Evolutionary conservation across 345 rosid genomes (phyloP).

Genomic region (Heritiera fomes): DNA sequence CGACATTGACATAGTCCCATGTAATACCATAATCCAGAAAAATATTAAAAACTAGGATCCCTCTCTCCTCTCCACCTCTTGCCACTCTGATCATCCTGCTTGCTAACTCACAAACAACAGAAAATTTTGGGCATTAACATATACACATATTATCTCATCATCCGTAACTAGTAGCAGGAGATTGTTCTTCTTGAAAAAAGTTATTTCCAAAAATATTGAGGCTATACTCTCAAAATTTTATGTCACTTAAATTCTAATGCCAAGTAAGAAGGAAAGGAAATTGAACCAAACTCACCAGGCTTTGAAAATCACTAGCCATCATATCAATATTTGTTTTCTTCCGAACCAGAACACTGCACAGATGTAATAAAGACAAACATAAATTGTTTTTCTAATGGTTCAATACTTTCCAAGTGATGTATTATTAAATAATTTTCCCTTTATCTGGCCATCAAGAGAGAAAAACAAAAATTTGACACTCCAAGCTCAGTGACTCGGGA

Average conservation of each 20-base stretch:
- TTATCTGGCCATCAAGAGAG: not conserved
- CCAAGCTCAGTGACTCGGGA: not conserved
- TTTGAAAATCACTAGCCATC: conserved; percentile 70
- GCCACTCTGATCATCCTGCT: not conserved
- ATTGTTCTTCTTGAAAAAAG: not conserved
- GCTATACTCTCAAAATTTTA: not conserved
- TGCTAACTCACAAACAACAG: conserved; percentile 4
- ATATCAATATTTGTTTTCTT: conserved; percentile 58
- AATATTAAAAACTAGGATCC: not conserved
- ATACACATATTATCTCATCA: not conserved
- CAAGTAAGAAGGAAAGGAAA: not conserved
- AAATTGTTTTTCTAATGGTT: not conserved
- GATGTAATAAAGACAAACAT: not conserved
- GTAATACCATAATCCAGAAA: not conserved
- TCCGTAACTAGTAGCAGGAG: not conserved
- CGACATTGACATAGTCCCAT: not conserved
- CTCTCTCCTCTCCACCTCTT: not conserved
- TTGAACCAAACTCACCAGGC: conserved; percentile 48
- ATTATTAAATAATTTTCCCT: not conserved
- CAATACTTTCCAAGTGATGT: not conserved
- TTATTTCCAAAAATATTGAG: not conserved
- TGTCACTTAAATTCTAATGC: not conserved
- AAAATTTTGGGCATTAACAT: not conserved
- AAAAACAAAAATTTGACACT: not conserved
- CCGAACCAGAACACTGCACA: conserved; percentile 74